phyloP scores from a whole-genome alignment of 805 yeast genomes.

The Starmerella cellae region DNA sequence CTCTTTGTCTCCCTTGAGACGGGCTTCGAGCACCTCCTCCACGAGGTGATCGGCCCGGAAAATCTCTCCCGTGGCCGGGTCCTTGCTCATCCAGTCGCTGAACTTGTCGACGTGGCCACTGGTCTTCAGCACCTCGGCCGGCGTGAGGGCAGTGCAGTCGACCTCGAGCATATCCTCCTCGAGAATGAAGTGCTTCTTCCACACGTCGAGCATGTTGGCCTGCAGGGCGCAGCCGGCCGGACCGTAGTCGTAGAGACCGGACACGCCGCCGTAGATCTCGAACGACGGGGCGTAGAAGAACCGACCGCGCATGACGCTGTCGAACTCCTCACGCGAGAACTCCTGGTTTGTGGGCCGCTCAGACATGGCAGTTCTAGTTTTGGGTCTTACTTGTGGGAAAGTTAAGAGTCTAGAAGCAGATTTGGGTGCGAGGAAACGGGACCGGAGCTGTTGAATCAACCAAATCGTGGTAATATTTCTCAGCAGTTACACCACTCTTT shows the following conservation, averaged over 20 bases:
- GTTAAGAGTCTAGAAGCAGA: not conserved
- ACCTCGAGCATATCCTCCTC: slow-evolving; percentile 99
- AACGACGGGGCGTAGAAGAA: slow-evolving; percentile 96
- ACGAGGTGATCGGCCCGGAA: slow-evolving; percentile 97
- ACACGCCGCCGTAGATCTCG: slow-evolving; percentile 95
- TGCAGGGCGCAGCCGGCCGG: slow-evolving; percentile 99
- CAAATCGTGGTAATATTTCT: not conserved
- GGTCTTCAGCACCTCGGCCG: slow-evolving; percentile 92
- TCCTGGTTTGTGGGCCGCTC: slow-evolving; percentile 16
- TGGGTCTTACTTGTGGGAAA: not conserved
- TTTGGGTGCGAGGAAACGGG: not conserved
- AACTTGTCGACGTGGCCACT: slow-evolving; percentile 99
- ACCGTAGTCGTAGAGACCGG: slow-evolving; percentile 96
- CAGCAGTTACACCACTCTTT: not conserved
- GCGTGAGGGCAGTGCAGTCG: slow-evolving; percentile 95
- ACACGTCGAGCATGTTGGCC: slow-evolving; percentile 82
- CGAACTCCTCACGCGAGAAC: slow-evolving; percentile 77
- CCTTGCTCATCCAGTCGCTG: slow-evolving; percentile 98
- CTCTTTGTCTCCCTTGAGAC: slow-evolving; percentile 92
- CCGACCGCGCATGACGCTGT: slow-evolving; percentile 82
- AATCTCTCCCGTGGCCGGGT: slow-evolving; percentile 89
- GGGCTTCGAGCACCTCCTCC: slow-evolving; percentile 91
- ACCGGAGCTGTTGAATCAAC: not conserved
- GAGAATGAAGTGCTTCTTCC: slow-evolving; percentile 95
- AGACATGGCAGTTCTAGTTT: slow-evolving; percentile 10